These are phyloP conservation scores for Podaxis pistillaris DNA, from an alignment of 768 basidiomycete genomes.

Conservation along the genomic window DNA sequence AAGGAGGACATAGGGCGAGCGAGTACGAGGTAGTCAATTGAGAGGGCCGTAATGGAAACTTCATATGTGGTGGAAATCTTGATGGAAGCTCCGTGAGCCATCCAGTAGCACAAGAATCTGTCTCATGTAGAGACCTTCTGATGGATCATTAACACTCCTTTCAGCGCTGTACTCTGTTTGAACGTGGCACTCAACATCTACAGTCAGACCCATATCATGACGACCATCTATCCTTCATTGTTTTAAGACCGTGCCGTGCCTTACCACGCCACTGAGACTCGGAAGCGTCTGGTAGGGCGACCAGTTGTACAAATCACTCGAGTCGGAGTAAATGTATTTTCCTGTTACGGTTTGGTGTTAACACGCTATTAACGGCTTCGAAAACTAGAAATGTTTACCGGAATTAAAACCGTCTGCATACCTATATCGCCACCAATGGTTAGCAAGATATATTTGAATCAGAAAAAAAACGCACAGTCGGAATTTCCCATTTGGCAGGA, in stretches of 20 bases:
- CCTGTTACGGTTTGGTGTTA: constrained; percentile 17
- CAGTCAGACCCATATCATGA: not conserved
- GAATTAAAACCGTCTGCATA: constrained; percentile 32
- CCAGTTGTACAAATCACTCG: constrained; percentile 32
- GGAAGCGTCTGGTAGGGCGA: constrained; percentile 28
- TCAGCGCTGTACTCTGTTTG: not conserved
- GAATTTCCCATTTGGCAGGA: constrained; percentile 30
- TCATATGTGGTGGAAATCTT: not conserved
- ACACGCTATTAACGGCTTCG: not conserved
- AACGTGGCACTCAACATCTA: not conserved
- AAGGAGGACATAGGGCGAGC: not conserved
- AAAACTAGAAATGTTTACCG: constrained; percentile 15
- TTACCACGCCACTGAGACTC: constrained; percentile 27
- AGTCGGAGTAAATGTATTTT: constrained; percentile 36
- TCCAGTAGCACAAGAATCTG: not conserved
- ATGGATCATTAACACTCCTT: not conserved
- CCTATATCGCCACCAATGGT: constrained; percentile 13
- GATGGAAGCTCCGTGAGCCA: not conserved
- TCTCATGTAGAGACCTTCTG: not conserved
- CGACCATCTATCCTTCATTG: constrained; percentile 17
- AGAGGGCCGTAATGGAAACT: not conserved
- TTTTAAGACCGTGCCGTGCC: constrained; percentile 33
- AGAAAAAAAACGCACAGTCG: constrained; percentile 24
- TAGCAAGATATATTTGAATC: not conserved
- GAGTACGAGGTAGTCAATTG: not conserved